Base-by-base conservation (phyloP, 2,329 filamentous ascomycete genomes). In the Diaporthe capsici region DNA sequence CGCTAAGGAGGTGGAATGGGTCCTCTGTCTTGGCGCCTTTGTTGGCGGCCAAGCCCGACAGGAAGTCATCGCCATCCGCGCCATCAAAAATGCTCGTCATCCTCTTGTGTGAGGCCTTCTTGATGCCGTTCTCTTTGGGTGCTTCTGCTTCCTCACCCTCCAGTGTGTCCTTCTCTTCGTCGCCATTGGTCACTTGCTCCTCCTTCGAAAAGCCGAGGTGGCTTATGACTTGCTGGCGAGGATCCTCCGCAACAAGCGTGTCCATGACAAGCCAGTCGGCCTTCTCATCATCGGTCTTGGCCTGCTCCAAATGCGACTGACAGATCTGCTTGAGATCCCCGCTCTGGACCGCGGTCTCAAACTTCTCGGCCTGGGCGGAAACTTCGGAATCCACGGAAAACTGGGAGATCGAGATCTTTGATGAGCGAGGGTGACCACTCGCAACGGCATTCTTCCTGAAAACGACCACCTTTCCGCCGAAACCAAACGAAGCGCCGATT, bases 201-300 rank as follows among this genome's bases (percentile, higher is more conserved):
- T 88, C 86, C 75, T 93, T 91, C 42, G 91, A 88, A 84, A 98
- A 96, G n/a, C 96, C 97, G 25, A 99, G 90, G 82, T 97, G 96
- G 79, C 97, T 94, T 31, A 97, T 90, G 75, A 99, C 93, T 82
- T 94, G 93, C 82, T 94, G 93, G 57, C 96, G 92, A n/a, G 95
- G 94, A 81, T 96, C 96, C 42, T 94, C 92, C 4, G 94, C 93
- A 67, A 96, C 93, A 76, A 99, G 85, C 2, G 95, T 97, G 84
- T 97, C 93, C 83, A 99, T 95, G 51, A 98, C 95, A 78, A 94
- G 94, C 97, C 97, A 99, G 84, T 98, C 96, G 5, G 94, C 94
- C 87, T 95, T 98, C 83, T 98, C 97, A 79, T 98, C 95, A 1
- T 98, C 96, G 0, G 92, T 94, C 81, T 92, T 92, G 25, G 96